A percentile compares a stretch with the other conserved stretches of the same genome.
Evolutionary conservation across 2,329 filamentous ascomycete species (phyloP).

Genomic region (Ophiocordyceps camponoti-rufipedis): DNA sequence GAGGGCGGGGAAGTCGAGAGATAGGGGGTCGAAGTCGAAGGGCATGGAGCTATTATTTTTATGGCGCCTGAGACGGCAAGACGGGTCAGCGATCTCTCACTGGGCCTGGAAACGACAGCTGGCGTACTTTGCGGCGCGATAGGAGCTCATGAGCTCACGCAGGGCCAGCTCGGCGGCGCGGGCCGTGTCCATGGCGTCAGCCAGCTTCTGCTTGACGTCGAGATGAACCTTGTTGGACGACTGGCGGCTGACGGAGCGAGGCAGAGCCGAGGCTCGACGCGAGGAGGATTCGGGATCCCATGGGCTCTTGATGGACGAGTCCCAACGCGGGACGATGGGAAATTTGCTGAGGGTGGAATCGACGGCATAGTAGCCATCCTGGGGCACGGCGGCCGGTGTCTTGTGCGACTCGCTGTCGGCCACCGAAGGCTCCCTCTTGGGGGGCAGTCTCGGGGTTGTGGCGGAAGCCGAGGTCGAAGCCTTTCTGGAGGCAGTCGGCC

Average conservation of each 20-base stretch:
- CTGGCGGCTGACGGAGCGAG: conserved; percentile 30
- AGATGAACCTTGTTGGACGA: conserved; percentile 39
- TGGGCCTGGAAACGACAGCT: conserved; percentile 4
- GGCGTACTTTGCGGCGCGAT: conserved; percentile 67
- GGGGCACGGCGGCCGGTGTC: conserved; percentile 20
- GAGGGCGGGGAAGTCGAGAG: conserved; percentile 71
- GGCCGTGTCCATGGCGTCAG: conserved; percentile 61
- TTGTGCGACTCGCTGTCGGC: conserved; percentile 19
- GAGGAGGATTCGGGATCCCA: conserved; percentile 15
- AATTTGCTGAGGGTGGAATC: conserved; percentile 35
- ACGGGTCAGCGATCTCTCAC: background rate
- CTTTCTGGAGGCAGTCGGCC: conserved; percentile 38
- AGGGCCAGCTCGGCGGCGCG: conserved; percentile 72
- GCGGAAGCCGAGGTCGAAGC: conserved; percentile 39
- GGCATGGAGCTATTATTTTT: conserved; percentile 36
- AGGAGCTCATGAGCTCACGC: conserved; percentile 62
- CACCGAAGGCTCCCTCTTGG: conserved; percentile 19
- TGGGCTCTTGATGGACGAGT: conserved; percentile 32
- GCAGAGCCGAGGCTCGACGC: conserved; percentile 15
- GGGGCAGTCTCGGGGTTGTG: conserved; percentile 28
- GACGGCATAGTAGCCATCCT: conserved; percentile 22
- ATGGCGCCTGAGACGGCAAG: conserved; percentile 23
- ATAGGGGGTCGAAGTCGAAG: conserved; percentile 69
- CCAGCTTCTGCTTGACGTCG: conserved; percentile 43
- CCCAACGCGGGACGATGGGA: conserved; percentile 47